Conservation (phyloP, 2,329 filamentous ascomycete species). For the Colletotrichum liaoningense region DNA sequence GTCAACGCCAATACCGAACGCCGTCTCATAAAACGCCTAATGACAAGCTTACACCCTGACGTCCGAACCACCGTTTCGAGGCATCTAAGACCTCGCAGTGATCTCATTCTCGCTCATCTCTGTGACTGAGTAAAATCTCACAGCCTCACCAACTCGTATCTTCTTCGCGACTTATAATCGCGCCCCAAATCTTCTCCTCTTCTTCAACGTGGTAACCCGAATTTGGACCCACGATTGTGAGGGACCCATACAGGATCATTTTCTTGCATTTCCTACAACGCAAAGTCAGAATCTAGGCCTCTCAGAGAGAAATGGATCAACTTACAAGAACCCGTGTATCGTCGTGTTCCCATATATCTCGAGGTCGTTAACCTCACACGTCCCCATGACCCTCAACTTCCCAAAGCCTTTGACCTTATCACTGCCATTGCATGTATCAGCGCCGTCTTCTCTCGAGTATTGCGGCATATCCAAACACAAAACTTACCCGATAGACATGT, state of each 20-base stretch:
- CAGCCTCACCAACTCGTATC: constrained; percentile 53
- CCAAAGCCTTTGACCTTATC: constrained; percentile 60
- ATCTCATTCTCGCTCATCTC: not conserved
- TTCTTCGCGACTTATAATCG: constrained; percentile 54
- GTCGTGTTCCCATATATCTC: constrained; percentile 60
- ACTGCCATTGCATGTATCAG: constrained; percentile 38
- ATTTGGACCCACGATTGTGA: constrained; percentile 58
- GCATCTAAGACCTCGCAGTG: not conserved
- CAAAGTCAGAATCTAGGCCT: not conserved
- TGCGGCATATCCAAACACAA: not conserved
- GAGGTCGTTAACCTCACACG: constrained; percentile 54
- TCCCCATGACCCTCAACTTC: constrained; percentile 56
- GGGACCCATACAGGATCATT: constrained; percentile 57
- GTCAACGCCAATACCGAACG: not conserved
- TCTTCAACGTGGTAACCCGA: constrained; percentile 57
- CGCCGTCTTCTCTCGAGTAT: not conserved
- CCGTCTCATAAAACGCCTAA: not conserved
- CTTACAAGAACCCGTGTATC: constrained; percentile 58
- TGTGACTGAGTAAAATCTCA: too few species aligned
- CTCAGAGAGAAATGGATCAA: constrained; percentile 5
- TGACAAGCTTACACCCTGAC: not conserved
- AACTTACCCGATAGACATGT: constrained; percentile 50
- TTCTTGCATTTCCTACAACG: constrained; percentile 51
- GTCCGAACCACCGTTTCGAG: not conserved
- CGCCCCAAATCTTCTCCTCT: constrained; percentile 55